Conservation (phyloP, 345 rosid species). For the Boechera stricta region DNA sequence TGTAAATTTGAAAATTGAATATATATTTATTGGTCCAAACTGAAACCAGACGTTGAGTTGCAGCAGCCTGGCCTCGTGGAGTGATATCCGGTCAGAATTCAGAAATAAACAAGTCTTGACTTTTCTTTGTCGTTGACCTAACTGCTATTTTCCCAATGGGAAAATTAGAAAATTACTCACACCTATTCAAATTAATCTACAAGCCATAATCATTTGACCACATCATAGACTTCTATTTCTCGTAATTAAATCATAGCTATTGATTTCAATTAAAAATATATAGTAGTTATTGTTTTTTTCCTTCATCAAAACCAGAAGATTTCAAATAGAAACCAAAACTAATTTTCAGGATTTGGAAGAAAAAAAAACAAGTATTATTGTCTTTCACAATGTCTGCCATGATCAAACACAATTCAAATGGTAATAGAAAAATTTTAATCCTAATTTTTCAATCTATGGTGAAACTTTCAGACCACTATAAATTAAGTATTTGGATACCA, state of each 20-base stretch:
- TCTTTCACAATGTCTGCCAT: not conserved
- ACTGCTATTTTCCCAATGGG: slow-evolving; percentile 23
- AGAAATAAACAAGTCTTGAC: slow-evolving; percentile 40
- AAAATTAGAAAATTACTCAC: slow-evolving; percentile 5
- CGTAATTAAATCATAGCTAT: not conserved
- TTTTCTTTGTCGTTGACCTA: slow-evolving; percentile 42
- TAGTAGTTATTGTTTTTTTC: too few species aligned
- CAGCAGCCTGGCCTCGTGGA: slow-evolving; percentile 45
- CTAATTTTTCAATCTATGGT: too few species aligned
- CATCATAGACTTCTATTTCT: not conserved
- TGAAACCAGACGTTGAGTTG: slow-evolving; percentile 35
- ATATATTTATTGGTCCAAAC: slow-evolving; percentile 27
- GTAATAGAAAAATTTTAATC: too few species aligned
- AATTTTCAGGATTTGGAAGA: too few species aligned
- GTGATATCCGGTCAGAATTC: slow-evolving; percentile 42
- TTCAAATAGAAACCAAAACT: too few species aligned
- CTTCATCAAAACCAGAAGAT: too few species aligned
- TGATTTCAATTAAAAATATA: not conserved
- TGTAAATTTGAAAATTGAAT: not conserved
- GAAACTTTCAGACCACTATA: not conserved
- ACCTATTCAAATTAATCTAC: slow-evolving; percentile 2
- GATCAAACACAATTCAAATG: too few species aligned
- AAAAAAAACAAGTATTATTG: too few species aligned
- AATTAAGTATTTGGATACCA: too few species aligned
- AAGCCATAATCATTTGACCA: slow-evolving; percentile 29